Base-by-base conservation (phyloP, 345 rosid species). In the Stellera chamaejasme region DNA sequence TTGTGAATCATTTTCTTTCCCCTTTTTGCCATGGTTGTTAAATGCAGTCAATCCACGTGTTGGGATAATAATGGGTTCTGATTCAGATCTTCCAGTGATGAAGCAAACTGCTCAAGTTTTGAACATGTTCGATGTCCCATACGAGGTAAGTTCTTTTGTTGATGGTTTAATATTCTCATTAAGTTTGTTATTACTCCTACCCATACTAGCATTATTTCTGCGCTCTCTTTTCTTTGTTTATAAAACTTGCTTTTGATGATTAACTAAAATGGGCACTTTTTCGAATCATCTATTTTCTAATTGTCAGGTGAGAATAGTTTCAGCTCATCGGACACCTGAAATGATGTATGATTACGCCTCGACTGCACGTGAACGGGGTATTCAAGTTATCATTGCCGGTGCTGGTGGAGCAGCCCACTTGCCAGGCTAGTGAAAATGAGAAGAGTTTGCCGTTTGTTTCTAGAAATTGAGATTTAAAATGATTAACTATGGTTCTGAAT, bases 321-420 rank as follows among this genome's bases (percentile, higher is more conserved):
- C 97, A 2, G 96, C 97, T 9, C 99, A 93, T 75, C 79, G 96
- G 48, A 87, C 96, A 23, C 96, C 99, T 23, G 90, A 87, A 63
- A 48, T 80, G 72, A 90, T 93, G 99, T 84, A 70, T 63, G 70
- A 88, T 55, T 93, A 93, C 71, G 99, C 97, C 25, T 72, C 63
- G 11, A 76, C 92, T 69, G 90, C 95, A 36, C 67, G 60, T 60
- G 79, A 72, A 28, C 73, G 81, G 65, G 97, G 99, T 12, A 50
- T 83, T 66, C 91, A 85, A 58, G 72, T 93, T 48, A 90, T 90
- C 66, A 85, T 93, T 52, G 96, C 97, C 42, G 99, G 96, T 55
- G 99, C 97, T 66, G 97, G 99, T 67, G 99, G 97, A 55, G 97
- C 99, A 49, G 96, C 96, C 49, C 99, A 93, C 77, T 78, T 93